Conservation (phyloP, 2,329 filamentous ascomycete genomes). For the Scytalidium lignicola region DNA sequence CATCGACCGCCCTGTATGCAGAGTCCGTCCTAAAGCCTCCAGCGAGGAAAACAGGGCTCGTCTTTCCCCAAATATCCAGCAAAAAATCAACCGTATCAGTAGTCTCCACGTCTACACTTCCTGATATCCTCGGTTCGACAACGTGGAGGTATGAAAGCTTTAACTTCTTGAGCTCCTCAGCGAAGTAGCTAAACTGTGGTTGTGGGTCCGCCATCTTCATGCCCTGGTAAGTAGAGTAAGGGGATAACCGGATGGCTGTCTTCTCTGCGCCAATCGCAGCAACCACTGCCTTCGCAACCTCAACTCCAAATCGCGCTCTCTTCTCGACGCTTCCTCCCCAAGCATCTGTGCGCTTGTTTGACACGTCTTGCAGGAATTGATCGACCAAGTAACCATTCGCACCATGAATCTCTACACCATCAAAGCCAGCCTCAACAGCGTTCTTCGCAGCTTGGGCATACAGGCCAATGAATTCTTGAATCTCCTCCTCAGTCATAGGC, state of each 20-base stretch:
- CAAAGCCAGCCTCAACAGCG: conserved; percentile 49
- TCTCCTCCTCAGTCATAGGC: conserved; percentile 30
- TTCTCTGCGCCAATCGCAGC: conserved; percentile 44
- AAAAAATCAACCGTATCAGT: conserved; percentile 34
- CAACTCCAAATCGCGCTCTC: conserved; percentile 42
- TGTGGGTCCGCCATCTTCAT: conserved; percentile 57
- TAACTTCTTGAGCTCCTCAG: conserved; percentile 41
- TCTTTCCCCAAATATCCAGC: conserved; percentile 38
- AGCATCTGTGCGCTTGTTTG: conserved; percentile 46
- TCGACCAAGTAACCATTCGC: conserved; percentile 18
- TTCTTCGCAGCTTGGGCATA: conserved; percentile 24
- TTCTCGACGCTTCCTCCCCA: conserved; percentile 44
- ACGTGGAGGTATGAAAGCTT: conserved; percentile 58
- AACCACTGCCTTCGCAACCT: conserved; percentile 44
- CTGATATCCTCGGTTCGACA: conserved; percentile 39
- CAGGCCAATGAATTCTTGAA: conserved; percentile 29
- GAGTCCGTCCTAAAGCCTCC: conserved; percentile 38
- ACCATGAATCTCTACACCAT: conserved; percentile 37
- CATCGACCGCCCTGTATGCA: conserved; percentile 36
- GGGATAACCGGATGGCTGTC: conserved; percentile 51
- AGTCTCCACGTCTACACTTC: conserved; percentile 31
- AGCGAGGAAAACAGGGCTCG: conserved; percentile 43
- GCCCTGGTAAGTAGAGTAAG: conserved; percentile 55
- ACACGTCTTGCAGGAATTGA: conserved; percentile 13
- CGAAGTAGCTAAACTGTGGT: conserved; percentile 55